Base-by-base conservation (phyloP, 768 basidiomycete genomes). In the Lactarius sanguifluus region DNA sequence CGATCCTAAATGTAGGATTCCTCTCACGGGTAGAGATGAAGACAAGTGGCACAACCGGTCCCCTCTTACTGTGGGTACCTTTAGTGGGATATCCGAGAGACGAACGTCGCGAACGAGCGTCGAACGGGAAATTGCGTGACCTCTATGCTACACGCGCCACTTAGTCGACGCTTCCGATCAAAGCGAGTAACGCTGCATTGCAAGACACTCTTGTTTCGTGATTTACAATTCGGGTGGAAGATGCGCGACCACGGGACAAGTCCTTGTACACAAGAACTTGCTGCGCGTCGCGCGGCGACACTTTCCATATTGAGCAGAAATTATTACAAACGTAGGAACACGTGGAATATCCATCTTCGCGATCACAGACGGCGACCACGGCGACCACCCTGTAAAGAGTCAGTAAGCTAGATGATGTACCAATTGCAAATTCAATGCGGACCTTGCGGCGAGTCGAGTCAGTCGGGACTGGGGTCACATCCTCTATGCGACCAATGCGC, bases 401-500 rank as follows among this genome's bases (percentile, higher is more conserved):
- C n/a, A 67, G 47, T 59, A 61, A 16, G 34, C 36, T 3, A 13
- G 12, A 30, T 25, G 36, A 59, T 30, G 41, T 61, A 8, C 38
- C 34, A 55, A 30, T 41, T 41, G 36, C 13, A 32, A 38, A 62
- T 41, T 58, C 1, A 32, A 34, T 50, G 77, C 81, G 70, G 67
- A 94, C 93, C 91, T 99, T 99, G 80, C 96, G 87, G 75, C 97
- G 86, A 72, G 97, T 99, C 66, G 90, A 95, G 79, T 99, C 97
- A 57, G 96, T 96, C 61, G 97, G 97, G 67, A 96, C 87, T 70
- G 96, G 96, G 47, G 96, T 98, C 59, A 98, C 96, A 74, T 99
- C 96, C 81, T 98, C 96, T 73, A 99, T 98, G 71, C 97, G 85
- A 65, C 97, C 97, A 72, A 99, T 98, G 71, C 91, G 83, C 94